Base-by-base conservation (phyloP, 2,329 filamentous ascomycete genomes). In the Cladosporium velox region DNA sequence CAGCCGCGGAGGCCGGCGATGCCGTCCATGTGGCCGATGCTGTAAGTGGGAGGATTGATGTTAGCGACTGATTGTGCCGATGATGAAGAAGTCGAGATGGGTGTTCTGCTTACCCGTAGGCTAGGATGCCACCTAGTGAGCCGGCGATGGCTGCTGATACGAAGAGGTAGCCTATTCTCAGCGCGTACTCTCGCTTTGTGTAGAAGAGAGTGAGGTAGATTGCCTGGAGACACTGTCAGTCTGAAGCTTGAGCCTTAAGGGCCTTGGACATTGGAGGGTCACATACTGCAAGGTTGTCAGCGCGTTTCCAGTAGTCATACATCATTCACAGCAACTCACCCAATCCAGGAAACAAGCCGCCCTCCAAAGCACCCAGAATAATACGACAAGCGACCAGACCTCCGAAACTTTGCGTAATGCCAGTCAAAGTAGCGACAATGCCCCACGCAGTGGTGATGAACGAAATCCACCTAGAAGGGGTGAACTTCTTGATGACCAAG, bases 11-110 rank as follows among this genome's bases (percentile, higher is more conserved):
- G 81, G 1, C 88, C 90, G 0, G 79, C 77, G 1, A 87, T 74
- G 1, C 90, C 90, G 58, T 90, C 87, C 85, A 93, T 87, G 72
- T 89, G 86, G 0, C 89, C 88, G 67, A 92, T 91, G 1, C 57
- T 59, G 24, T 24, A 6, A 52, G 4, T 2, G 26, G 15, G n/a
- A 18, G 55, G 12, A 32, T 3, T 2, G 3, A 1, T 55, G 28
- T 55, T 11, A 55, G 52, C 28, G 6, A 12, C 10, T 47, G 41
- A 24, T 5, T 4, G n/a, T 47, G 3, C 14, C 12, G n/a, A 21
- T 21, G 51, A 32, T 55, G 28, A 24, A 5, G 8, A 4, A 7
- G n/a, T 3, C 6, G 21, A 58, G 28, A 21, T 32, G 15, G 15
- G 34, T 15, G 34, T 26, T 34, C 21, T 47, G 21, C 57, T 59